Percentiles rank a stretch among this genome's conserved stretches.
These are phyloP conservation scores for Colletotrichum plurivorum DNA, from an alignment of 2,329 filamentous ascomycete genomes.

Conservation along the genomic window DNA sequence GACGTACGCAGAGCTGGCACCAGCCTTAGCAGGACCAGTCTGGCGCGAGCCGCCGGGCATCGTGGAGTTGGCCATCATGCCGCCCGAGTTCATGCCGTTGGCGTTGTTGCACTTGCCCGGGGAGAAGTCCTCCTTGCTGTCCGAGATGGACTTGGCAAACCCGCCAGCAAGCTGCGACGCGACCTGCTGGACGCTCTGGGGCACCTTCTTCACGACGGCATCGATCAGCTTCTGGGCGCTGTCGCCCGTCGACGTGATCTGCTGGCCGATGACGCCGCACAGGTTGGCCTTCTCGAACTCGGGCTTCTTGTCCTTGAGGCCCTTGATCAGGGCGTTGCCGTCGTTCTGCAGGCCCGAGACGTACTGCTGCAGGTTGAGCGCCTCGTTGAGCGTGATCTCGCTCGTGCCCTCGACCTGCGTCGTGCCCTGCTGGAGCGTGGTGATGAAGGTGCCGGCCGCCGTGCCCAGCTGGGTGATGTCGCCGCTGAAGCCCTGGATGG, in stretches of 20 bases:
- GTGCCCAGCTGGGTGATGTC: constrained; percentile 41
- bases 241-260: constrained; percentile 44
- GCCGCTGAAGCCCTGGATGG: constrained; percentile 45
- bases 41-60: constrained; percentile 5
- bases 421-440: constrained; percentile 40
- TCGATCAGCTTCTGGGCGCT: constrained; percentile 47
- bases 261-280: constrained; percentile 45
- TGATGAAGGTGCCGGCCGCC: constrained; percentile 43
- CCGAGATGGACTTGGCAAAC: constrained; percentile 44
- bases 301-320: constrained; percentile 47
- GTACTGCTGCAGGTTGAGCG: constrained; percentile 39
- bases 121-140: constrained; percentile 46
- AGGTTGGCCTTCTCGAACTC: constrained; percentile 47
- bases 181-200: constrained; percentile 46
- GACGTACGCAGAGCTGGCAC: constrained; percentile 7
- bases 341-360: constrained; percentile 45
- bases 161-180: constrained; percentile 45
- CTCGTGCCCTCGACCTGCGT: constrained; percentile 31
- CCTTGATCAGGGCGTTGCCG: constrained; percentile 44
- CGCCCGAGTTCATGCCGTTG: constrained; percentile 42
- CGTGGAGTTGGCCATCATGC: constrained; percentile 41
- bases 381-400: constrained; percentile 42
- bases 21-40: constrained; percentile 16
- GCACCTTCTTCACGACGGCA: constrained; percentile 49
- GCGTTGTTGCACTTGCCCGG: constrained; percentile 47